Evolutionary conservation across 2,329 filamentous ascomycete species (phyloP), one percentile per base, ranked within the genome.

Genomic region (Bipolaris victoriae): DNA sequence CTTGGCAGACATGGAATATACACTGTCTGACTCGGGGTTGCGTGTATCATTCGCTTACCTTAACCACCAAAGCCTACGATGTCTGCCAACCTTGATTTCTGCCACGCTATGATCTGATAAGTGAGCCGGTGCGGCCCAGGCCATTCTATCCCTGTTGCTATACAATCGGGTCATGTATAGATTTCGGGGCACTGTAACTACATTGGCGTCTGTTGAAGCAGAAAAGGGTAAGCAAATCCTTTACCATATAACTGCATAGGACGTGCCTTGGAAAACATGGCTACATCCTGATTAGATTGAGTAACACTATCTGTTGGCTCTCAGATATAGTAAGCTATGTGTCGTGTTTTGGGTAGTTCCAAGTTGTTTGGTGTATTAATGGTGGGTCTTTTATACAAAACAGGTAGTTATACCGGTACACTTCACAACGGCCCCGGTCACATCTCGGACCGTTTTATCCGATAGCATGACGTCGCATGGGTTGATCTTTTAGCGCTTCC

Each of bases 371-470:
- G 35, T n/a, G 13, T 29, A 29, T 39, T 16, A 35, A 29, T 35
- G 33, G 46, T 49, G 35, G 35, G 46, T 49, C 46, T 37, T 33
- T 24, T 10, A 35, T 37, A 6, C 22, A 16, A 7, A 29, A 37
- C 46, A 29, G 11, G 29, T 31, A 29, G 11, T 10, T 31, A 11
- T 31, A 31, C 29, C 29, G 29, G 29, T 31, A 31, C 3, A 39
- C 35, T 9, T 49, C 18, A 37, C 20, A 18, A 13, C 7, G 20
- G 9, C 24, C 11, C 24, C 46, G 46, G 35, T 24, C 35, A 49
- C 22, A 31, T 39, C 46, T 39, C 46, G 46, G 46, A 49, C 46
- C 46, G 35, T 49, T 35, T 49, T 39, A 39, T 24, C 46, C 46
- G 35, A 24, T 22, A 11, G 10, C 10, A 20, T 5, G 16, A 31